Evolutionary conservation across 2,329 filamentous ascomycete species (phyloP), one percentile per base, ranked within the genome.

Genomic region (Pyricularia pennisetigena): DNA sequence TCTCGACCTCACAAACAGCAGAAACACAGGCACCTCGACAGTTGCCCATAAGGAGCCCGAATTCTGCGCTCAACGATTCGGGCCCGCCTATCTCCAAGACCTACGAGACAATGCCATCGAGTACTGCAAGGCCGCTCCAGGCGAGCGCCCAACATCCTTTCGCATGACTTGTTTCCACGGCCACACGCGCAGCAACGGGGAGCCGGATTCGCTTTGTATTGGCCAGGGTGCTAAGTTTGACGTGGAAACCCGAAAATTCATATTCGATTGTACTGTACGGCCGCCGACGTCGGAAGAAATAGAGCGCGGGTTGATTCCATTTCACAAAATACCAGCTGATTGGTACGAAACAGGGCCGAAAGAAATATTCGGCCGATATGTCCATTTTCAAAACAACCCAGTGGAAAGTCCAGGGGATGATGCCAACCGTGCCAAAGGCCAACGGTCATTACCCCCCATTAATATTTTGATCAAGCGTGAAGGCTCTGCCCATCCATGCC

Each of bases 401-500:
- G 16, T n/a, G 20, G 41, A 54, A 54, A 54, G 12, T 54, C 41
- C 20, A 54, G 41, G 20, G 41, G 16, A 54, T 54, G 12, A 54
- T n/a, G 41, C 5, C 41, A 54, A 54, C 20, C 16, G 20, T 54
- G 41, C 41, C 41, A n/a, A 54, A n/a, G 41, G 20, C 6, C 20
- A 54, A n/a, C 41, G 20, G 41, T 9, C 41, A n/a, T 54, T n/a
- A 54, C 24, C 63, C 3, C 24, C 63, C 3, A 69, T 66, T 32
- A 68, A 67, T 6, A 61, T 72, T 5, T 63, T 72, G 4, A 23
- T 72, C 54, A 71, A 72, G 65, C 71, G 71, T 24, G 71, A 72
- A 30, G 69, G 68, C 59, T 68, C 68, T 54, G 26, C n/a, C 35
- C 70, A 71, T 65, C 68, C 65, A 10, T 72, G 71, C 70, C 71